Evolutionary conservation across 148 eudicot genomes (phyloP), one percentile per base, ranked within the genome.

Genomic region (Vaccinium macrocarpon): DNA sequence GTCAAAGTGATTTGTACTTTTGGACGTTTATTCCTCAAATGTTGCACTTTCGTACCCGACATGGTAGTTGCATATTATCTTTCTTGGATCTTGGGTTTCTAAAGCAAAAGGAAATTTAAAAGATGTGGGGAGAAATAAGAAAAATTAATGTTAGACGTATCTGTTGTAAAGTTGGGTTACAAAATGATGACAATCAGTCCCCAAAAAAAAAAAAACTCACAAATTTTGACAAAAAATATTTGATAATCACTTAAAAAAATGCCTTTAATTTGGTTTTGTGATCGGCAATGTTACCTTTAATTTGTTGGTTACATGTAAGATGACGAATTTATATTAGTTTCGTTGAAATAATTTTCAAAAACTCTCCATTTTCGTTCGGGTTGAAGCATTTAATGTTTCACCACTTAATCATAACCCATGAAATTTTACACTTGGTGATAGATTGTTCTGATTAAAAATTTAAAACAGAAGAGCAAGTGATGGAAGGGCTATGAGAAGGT

Each of bases 1-100:
- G 73, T 68, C 73, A 68, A 68, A 68, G 73, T 68, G 73, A 13
- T 68, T 68, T 68, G 73, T 68, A 68, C 73, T 68, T 68, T 68
- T 68, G 73, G 73, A 27, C 38, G 27, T 11, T 68, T 68, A 29
- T 68, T 68, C 73, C 73, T 68, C 73, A 68, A 68, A 68, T 27
- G 73, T 27, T 27, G 73, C 73, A 68, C 73, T 68, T 68, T 68
- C 73, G 0, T 68, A 68, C 73, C 70, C 70, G 70, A 64, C 70
- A 64, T 42, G 46, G 70, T 27, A 29, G 73, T 68, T 68, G 18
- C 73, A 12, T 27, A 18, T 68, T 12, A 25, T 29, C 73, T 68
- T 68, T 68, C 73, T 68, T 68, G 73, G 73, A 68, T 68, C 73
- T 27, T 27, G 73, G 73, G 27, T 13, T 12, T 68, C 38, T 27